Percentiles rank a stretch among this genome's conserved stretches.
Evolutionary conservation across 2,329 filamentous ascomycete genomes (phyloP).

Genomic region (Cladosporium sp.): DNA sequence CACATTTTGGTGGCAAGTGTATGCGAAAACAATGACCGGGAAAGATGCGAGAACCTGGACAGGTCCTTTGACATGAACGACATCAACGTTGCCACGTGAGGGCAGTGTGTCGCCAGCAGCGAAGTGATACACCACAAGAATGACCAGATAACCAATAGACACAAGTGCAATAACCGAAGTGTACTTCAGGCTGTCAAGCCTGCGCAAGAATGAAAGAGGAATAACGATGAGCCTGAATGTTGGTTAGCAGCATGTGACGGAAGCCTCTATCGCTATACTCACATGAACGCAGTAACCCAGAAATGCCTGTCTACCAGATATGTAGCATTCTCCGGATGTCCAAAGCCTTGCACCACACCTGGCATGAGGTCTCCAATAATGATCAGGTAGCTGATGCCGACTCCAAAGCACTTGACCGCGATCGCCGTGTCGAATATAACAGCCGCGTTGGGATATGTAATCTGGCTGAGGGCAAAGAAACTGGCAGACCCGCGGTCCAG

Average conservation of each 20-base stretch:
- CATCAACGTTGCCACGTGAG: constrained; percentile 68
- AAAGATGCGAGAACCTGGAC: constrained; percentile 78
- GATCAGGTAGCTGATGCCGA: constrained; percentile 95
- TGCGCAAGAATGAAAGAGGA: constrained; percentile 83
- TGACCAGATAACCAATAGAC: constrained; percentile 89
- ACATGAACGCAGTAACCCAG: constrained; percentile 98
- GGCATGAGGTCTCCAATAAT: constrained; percentile 99
- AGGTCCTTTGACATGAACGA: constrained; percentile 74
- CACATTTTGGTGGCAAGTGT: constrained; percentile 97
- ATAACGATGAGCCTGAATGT: constrained; percentile 74
- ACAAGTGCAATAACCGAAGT: constrained; percentile 87
- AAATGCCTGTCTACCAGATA: constrained; percentile 89
- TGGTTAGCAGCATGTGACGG: not conserved
- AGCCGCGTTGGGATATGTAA: constrained; percentile 94
- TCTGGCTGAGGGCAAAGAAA: constrained; percentile 94
- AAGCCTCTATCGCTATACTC: constrained; percentile 24
- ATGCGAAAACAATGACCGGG: constrained; percentile 97
- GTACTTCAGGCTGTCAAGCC: constrained; percentile 94
- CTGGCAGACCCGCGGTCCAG: constrained; percentile 82
- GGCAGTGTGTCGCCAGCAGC: constrained; percentile 69
- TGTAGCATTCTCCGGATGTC: constrained; percentile 56
- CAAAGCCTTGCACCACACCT: constrained; percentile 80
- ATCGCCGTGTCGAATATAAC: constrained; percentile 95
- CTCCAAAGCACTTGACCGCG: constrained; percentile 95
- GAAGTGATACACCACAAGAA: constrained; percentile 92